These are phyloP conservation scores for Dryadomyces sulphureus DNA, from an alignment of 2,329 filamentous ascomycete genomes.

Conservation along the genomic window DNA sequence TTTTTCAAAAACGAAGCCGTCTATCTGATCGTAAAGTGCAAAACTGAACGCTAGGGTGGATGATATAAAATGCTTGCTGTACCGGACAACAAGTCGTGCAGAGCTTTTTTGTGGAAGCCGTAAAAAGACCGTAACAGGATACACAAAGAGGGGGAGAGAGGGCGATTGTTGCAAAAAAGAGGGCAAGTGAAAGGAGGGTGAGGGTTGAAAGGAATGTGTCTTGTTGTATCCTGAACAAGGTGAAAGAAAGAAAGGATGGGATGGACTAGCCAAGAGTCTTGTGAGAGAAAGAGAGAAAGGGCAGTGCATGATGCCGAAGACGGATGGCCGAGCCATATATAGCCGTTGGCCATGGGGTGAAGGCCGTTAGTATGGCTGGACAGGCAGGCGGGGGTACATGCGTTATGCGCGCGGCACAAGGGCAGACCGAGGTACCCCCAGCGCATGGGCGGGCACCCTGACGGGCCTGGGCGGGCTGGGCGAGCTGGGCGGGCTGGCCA, in stretches of 20 bases:
- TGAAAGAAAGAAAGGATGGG: background rate
- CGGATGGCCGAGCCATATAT: constrained; percentile 1
- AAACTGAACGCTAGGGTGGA: constrained; percentile 12
- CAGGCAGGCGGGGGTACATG: background rate
- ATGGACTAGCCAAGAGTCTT: background rate
- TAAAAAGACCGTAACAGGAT: background rate
- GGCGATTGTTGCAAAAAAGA: background rate
- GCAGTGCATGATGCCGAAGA: background rate
- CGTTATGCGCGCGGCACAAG: background rate
- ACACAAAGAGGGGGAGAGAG: background rate
- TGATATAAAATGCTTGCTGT: background rate
- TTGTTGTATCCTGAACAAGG: background rate
- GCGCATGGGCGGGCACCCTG: background rate
- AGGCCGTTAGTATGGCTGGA: background rate
- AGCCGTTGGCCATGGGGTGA: background rate
- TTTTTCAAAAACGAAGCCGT: background rate
- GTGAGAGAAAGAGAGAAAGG: background rate
- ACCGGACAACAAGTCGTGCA: background rate
- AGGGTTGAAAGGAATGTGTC: background rate
- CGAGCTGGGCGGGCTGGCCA: too few species aligned
- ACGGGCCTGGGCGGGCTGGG: too few species aligned
- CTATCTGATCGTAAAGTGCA: background rate
- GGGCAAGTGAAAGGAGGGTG: background rate
- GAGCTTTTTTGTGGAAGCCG: background rate
- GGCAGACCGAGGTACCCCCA: background rate